Base-by-base conservation (phyloP, 164 flowering plant genomes). In the Dillenia suffruticosa region DNA sequence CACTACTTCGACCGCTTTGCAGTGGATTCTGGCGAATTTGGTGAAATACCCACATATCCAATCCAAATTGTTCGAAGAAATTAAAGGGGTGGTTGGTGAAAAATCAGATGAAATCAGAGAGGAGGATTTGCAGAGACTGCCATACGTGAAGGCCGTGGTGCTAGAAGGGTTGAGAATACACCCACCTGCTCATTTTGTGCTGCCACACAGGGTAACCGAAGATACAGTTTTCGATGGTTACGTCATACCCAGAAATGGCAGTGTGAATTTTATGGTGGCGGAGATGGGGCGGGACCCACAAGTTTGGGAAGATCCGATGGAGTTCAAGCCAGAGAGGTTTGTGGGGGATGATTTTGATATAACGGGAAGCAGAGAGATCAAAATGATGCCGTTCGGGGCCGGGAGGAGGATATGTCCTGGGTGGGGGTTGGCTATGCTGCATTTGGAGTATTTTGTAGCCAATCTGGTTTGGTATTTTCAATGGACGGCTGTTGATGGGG, bases 11-110 rank as follows among this genome's bases (percentile, higher is more conserved):
- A 72, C 79, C 0, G 51, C 74, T 2, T 47, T 77, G 62, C 71
- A 72, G 48, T 80, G 81, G 78, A 67, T 67, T 44, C 63, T 74
- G 76, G 81, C 72, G 9, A 68, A 74, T 26, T 14, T 74, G 16
- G 74, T 77, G 53, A 69, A 71, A 54, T 40, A 71, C 19, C 64
- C 49, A 32, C 55, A 61, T 1, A 40, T 73, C 9, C 61, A 63
- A 54, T 46, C 51, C 1, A 63, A 61, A 57, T 15, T 68, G 12
- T 63, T 47, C 51, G 54, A 51, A 9, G 75, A 72, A 14, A 59
- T 67, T 12, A 40, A 24, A 11, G 45, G 19, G 26, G 65, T 58
- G 0, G 65, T 44, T 1, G 52, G 24, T 64, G 61, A 44, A 2
- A 12, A 14, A 5, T 14, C 12, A 13, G 65, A 49, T 24, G 65